Percentiles rank a stretch among this genome's conserved stretches.
phyloP scores from a whole-genome alignment of 495 filamentous ascomycete genomes.

The Alectoria sarmentosa region DNA sequence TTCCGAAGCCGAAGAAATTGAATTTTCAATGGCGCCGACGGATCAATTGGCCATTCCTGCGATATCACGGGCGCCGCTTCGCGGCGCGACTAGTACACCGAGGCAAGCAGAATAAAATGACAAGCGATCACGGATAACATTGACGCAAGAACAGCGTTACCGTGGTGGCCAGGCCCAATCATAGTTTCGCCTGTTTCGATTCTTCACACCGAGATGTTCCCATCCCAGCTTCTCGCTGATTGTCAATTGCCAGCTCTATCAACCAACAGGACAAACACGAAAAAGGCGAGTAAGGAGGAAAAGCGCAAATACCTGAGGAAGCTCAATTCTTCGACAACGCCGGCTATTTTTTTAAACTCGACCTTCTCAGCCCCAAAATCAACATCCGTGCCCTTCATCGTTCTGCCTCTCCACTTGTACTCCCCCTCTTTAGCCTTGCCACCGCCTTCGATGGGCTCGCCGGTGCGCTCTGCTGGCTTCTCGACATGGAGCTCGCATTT shows the following conservation, averaged over 20 bases:
- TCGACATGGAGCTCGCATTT: conserved; percentile 79
- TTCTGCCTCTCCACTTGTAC: conserved; percentile 64
- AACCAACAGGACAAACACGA: not conserved
- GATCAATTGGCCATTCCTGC: not conserved
- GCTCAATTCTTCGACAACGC: conserved; percentile 67
- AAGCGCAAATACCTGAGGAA: conserved; percentile 60
- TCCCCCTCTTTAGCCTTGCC: conserved; percentile 40
- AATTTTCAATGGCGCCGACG: not conserved
- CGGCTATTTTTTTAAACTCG: conserved; percentile 51
- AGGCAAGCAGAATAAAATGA: not conserved
- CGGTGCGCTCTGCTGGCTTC: conserved; percentile 37
- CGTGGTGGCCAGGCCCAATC: not conserved
- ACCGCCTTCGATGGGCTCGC: conserved; percentile 38
- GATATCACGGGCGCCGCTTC: not conserved
- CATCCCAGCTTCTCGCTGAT: not conserved
- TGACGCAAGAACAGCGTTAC: not conserved
- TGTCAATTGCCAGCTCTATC: not conserved
- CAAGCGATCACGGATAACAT: not conserved
- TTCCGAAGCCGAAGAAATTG: not conserved
- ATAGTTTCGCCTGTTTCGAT: not conserved
- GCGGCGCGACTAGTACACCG: not conserved
- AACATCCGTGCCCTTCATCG: conserved; percentile 52
- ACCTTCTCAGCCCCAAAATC: conserved; percentile 63
- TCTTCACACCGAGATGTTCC: not conserved
- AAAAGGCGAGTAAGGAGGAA: not conserved